Base-by-base conservation (phyloP, 495 filamentous ascomycete species). In the Aspergillus diversus region DNA sequence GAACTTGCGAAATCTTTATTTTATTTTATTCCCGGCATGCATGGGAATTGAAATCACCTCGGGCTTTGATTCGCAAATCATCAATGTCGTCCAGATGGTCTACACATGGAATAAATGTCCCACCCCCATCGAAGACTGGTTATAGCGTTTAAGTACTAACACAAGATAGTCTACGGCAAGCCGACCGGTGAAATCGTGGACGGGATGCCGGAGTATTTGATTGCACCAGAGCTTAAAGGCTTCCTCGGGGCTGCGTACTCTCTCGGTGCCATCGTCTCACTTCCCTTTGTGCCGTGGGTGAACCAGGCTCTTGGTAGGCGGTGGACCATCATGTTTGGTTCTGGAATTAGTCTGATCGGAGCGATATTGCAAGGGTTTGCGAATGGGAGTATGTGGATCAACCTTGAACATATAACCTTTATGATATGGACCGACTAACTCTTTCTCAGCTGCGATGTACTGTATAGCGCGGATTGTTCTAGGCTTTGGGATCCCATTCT, bases 1-100 rank as follows among this genome's bases (percentile, higher is more conserved):
- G 4, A 87, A 90, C 64, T 77, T 90, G 37, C 78, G 87, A 42
- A 57, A 63, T 42, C 73, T 90, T 61, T 90, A 90, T 70, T 70
- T 87, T 7, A 61, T 87, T 63, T 72, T 91, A 57, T 84, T 89
- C 65, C 85, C 87, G 13, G 83, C 86, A 8, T 81, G 83, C 65
- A 88, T 90, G 74, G 88, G 88, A 8, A 85, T 89, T 50, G 89
- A 89, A 73, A 86, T 89, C 77, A 91, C 87, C 2, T 88, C 86
- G 17, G 88, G 89, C 0, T 91, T 90, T 68, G 87, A 90, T 71
- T 87, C 84, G 7, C 86, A 88, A 63, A 85, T 91, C 70, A 89
- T 90, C 75, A 91, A 90, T 62, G 83, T 84, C 3, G 80, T 90
- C 3, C 87, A 91, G 71, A 82, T 86, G 34, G 82, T 88, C n/a